phyloP scores from a whole-genome alignment of 129 eudicot species.

The Arctium lappa region DNA sequence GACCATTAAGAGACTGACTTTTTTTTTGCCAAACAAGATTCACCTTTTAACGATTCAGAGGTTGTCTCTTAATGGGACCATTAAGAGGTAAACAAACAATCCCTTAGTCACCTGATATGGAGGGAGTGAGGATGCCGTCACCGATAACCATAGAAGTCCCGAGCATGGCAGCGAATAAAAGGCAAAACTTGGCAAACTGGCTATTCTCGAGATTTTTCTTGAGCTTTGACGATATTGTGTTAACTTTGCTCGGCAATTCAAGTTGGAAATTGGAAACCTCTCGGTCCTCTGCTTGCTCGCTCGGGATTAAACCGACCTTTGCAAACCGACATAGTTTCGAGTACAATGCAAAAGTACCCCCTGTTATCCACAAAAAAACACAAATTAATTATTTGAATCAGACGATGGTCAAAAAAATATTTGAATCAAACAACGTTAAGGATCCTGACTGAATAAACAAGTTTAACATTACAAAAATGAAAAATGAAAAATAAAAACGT shows the following conservation, averaged over 20 bases:
- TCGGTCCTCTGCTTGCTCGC: conserved; percentile 55
- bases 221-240: conserved; percentile 41
- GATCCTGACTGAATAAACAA: not conserved
- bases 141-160: conserved; percentile 86
- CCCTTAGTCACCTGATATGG: conserved; percentile 66
- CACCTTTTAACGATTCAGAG: no score
- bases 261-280: conserved; percentile 58
- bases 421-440: not conserved
- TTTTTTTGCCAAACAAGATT: no score
- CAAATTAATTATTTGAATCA: not conserved
- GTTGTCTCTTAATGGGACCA: no score
- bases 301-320: conserved; percentile 71
- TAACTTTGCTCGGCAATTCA: conserved; percentile 44
- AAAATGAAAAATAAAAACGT: not conserved
- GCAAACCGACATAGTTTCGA: conserved; percentile 72
- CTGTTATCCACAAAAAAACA: conserved; percentile 16
- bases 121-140: conserved; percentile 81
- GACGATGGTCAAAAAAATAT: not conserved
- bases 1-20: no score
- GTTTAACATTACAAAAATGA: not conserved
- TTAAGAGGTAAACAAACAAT: no score
- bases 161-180: conserved; percentile 66
- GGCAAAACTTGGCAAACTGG: conserved; percentile 43
- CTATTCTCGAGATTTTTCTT: conserved; percentile 52
- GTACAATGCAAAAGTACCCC: conserved; percentile 90